A percentile compares a stretch with the other conserved stretches of the same genome.
Evolutionary conservation across 805 yeast species (phyloP).

Genomic region (Starmerella apis): DNA sequence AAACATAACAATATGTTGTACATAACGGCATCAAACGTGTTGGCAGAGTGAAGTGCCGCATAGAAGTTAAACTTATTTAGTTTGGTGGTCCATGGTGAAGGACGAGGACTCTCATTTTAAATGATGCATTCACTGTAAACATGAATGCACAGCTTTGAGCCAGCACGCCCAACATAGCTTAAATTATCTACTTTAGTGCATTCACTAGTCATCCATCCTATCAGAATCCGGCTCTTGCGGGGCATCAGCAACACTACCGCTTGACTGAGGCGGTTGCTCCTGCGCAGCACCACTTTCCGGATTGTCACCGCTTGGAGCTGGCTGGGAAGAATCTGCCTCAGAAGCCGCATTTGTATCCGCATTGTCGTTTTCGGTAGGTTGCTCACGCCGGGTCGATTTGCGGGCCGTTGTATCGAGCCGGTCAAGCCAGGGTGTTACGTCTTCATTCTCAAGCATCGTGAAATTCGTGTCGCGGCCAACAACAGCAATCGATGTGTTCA

Average conservation of each 20-base stretch:
- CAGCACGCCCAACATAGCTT: background rate
- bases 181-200: background rate
- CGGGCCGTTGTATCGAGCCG: constrained; percentile 48
- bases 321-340: background rate
- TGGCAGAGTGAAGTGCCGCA: no score
- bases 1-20: no score
- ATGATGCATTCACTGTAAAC: no score
- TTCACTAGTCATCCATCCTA: constrained; percentile 4
- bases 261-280: constrained; percentile 1
- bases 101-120: no score
- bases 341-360: background rate
- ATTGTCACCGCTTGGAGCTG: background rate
- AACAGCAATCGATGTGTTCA: constrained; percentile 81
- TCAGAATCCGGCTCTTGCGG: background rate
- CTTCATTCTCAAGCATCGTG: constrained; percentile 74
- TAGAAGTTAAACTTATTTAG: no score
- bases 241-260: background rate
- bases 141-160: background rate
- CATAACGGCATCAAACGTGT: no score
- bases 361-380: background rate
- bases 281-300: background rate
- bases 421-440: constrained; percentile 73
- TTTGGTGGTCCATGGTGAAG: no score
- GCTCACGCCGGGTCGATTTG: constrained; percentile 40
- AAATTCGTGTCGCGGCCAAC: constrained; percentile 77